Conservation (phyloP, 139 green algal genomes). For the Diplosphaera chodatii region DNA sequence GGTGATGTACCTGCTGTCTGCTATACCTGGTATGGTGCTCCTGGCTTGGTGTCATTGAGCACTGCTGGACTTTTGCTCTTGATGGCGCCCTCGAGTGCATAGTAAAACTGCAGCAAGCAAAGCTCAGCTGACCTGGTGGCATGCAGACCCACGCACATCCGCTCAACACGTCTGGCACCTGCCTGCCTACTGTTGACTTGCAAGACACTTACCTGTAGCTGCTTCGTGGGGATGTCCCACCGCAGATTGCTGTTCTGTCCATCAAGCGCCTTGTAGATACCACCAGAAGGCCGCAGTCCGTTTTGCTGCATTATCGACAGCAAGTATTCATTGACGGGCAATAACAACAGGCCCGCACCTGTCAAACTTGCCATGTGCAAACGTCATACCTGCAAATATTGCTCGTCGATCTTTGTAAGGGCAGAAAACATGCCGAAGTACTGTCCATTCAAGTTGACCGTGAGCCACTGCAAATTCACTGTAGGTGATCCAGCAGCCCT, state of each 20-base stretch:
- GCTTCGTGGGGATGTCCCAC: slow-evolving; percentile 33
- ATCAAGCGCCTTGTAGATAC: neutral
- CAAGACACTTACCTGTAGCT: slow-evolving; percentile 15
- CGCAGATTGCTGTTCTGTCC: slow-evolving; percentile 52
- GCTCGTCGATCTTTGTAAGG: slow-evolving; percentile 19
- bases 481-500: neutral
- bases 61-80: neutral
- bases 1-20: no score
- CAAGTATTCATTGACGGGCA: no score
- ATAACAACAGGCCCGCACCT: no score
- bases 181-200: no score
- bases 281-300: neutral
- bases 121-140: no score
- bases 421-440: neutral
- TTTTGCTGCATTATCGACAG: neutral
- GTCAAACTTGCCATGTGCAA: no score
- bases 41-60: neutral
- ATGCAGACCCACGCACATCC: no score
- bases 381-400: slow-evolving; percentile 38
- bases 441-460: neutral
- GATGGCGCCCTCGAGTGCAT: slow-evolving; percentile 16
- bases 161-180: no score
- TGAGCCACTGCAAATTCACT: neutral
- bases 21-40: neutral
- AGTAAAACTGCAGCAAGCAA: slow-evolving; percentile 11